These are phyloP conservation scores for Suillus variegatus DNA, from an alignment of 768 basidiomycete genomes.

Conservation along the genomic window DNA sequence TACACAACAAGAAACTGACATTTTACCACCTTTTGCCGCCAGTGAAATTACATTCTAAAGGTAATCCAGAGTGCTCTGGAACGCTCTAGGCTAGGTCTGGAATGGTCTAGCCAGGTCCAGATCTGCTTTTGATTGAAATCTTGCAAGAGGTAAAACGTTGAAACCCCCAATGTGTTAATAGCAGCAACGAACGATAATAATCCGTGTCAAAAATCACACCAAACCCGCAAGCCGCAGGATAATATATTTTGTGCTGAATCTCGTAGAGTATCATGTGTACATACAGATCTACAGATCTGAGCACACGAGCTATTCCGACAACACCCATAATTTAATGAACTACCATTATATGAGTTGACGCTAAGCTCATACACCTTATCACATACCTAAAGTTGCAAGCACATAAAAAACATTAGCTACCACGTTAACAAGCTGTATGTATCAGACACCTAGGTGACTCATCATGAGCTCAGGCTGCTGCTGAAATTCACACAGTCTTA, in stretches of 20 bases:
- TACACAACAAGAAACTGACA: no score
- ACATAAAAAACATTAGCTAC: conserved; percentile 73
- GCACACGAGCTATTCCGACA: not conserved
- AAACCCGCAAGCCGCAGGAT: not conserved
- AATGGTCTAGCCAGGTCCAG: no score
- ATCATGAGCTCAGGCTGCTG: conserved; percentile 51
- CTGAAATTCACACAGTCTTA: conserved; percentile 60
- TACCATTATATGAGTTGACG: not conserved
- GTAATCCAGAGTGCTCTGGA: no score
- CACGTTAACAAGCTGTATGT: conserved; percentile 52
- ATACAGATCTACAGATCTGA: not conserved
- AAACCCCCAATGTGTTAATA: not conserved
- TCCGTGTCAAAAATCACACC: not conserved
- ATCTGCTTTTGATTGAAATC: no score
- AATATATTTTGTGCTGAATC: not conserved
- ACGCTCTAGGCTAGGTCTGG: no score
- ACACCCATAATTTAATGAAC: not conserved
- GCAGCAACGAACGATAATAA: not conserved
- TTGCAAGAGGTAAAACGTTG: no score
- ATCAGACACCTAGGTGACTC: conserved; percentile 47
- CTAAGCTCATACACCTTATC: conserved; percentile 16
- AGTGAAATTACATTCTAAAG: no score
- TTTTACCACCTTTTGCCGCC: no score
- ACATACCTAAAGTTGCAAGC: conserved; percentile 56
- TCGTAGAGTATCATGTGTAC: not conserved